Conservation (phyloP, 2,329 filamentous ascomycete genomes). For the Elsinoe arachidis region DNA sequence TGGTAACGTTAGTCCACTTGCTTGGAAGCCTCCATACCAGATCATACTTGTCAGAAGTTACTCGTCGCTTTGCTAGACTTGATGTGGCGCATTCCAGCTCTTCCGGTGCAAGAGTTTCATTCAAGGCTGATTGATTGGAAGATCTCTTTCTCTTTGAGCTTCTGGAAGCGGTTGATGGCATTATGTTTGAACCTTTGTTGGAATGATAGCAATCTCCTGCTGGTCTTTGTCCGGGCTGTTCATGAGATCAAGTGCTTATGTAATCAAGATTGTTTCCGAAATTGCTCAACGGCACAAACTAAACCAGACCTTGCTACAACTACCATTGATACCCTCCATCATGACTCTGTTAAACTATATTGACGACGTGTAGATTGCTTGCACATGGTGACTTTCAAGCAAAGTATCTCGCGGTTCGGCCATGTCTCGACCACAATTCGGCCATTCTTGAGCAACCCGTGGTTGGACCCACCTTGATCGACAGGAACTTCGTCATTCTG, state of each 20-base stretch:
- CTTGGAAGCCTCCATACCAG: not conserved
- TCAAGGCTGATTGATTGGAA: not conserved
- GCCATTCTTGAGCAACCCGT: not conserved
- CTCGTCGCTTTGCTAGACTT: not conserved
- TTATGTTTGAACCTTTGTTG: not conserved
- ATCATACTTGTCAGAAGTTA: not conserved
- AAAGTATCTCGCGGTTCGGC: not conserved
- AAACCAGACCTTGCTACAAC: too few relatives aligned
- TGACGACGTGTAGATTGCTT: not conserved
- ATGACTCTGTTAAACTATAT: too few relatives aligned
- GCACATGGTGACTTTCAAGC: not conserved
- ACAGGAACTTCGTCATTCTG: conserved; percentile 3
- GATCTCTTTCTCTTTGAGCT: not conserved
- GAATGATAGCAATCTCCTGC: not conserved
- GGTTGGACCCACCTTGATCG: conserved; percentile 6
- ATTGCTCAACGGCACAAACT: too few relatives aligned
- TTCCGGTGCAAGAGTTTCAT: not conserved
- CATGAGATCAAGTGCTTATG: not conserved
- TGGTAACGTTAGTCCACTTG: not conserved
- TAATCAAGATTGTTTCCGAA: not conserved
- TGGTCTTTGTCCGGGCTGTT: not conserved
- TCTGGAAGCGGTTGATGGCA: not conserved
- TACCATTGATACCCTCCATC: too few relatives aligned
- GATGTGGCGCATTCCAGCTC: not conserved
- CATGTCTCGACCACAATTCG: not conserved